Conservation (phyloP, 768 basidiomycete genomes). For the Arthromyces matolae region DNA sequence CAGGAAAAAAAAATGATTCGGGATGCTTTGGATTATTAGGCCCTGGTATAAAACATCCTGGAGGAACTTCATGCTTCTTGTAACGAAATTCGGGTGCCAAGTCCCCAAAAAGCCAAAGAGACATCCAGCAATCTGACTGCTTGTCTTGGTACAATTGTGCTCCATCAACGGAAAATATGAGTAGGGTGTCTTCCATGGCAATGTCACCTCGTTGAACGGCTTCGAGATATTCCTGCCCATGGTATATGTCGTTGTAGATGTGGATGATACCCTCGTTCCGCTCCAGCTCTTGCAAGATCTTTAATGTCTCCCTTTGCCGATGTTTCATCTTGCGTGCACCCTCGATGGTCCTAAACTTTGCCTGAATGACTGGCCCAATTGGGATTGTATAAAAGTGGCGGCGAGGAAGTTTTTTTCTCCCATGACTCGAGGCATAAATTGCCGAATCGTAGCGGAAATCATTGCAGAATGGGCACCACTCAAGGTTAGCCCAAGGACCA, state of each 20-base stretch:
- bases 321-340: neutral
- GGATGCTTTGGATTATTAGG: conserved; percentile 6
- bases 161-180: conserved; percentile 29
- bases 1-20: conserved; percentile 1
- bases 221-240: neutral
- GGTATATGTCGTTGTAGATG: neutral
- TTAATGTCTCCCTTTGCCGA: neutral
- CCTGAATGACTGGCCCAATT: conserved; percentile 3
- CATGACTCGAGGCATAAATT: neutral
- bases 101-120: conserved; percentile 30
- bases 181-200: conserved; percentile 19
- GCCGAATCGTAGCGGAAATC: neutral
- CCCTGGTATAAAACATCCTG: conserved; percentile 7
- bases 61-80: conserved; percentile 17
- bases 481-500: conserved; percentile 25
- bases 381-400: neutral
- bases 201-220: conserved; percentile 11
- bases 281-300: neutral
- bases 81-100: conserved; percentile 22
- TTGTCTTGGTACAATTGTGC: conserved; percentile 31
- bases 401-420: neutral
- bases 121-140: conserved; percentile 28
- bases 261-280: neutral
- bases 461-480: conserved; percentile 25
- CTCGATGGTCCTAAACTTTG: neutral